A percentile compares a stretch with the other conserved stretches of the same genome.
phyloP scores from a whole-genome alignment of 2,329 filamentous ascomycete genomes.

The Aspergillus hortae region DNA sequence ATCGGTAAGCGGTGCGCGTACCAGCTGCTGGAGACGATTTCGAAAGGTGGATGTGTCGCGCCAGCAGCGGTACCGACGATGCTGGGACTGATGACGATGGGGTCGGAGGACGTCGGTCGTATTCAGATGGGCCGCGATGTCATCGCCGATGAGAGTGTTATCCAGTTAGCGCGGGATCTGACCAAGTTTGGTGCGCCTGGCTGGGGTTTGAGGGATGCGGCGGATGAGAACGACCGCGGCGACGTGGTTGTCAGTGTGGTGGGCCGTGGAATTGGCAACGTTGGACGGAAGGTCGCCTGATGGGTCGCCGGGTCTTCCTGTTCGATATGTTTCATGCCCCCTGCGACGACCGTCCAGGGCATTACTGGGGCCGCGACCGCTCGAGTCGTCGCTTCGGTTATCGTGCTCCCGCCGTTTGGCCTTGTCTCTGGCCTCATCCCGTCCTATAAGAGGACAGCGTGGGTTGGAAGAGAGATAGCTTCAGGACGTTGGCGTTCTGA shows the following conservation, averaged over 20 bases:
- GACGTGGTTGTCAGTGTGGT: constrained; percentile 89
- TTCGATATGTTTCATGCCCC: too few relatives aligned
- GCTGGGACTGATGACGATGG: constrained; percentile 94
- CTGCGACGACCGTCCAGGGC: too few relatives aligned
- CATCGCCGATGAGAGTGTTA: constrained; percentile 72
- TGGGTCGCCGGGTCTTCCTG: background rate
- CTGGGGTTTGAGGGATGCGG: constrained; percentile 80
- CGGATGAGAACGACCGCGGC: constrained; percentile 58
- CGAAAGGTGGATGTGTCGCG: constrained; percentile 76
- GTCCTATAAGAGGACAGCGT: too few relatives aligned
- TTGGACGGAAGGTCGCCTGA: constrained; percentile 81
- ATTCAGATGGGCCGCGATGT: constrained; percentile 78
- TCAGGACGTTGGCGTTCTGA: background rate
- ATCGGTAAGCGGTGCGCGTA: constrained; percentile 84
- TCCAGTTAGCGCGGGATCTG: constrained; percentile 79
- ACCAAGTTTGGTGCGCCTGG: constrained; percentile 84
- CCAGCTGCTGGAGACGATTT: constrained; percentile 80
- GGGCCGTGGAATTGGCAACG: constrained; percentile 88
- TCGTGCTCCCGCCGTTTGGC: too few relatives aligned
- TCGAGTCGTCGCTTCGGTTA: too few relatives aligned
- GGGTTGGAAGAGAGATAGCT: background rate
- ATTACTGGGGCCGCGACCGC: too few relatives aligned
- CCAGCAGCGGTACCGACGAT: constrained; percentile 69
- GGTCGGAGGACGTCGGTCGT: constrained; percentile 88
- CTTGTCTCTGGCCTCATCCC: too few relatives aligned